Base-by-base conservation (phyloP, 305 asterid species). In the Fraxinus paxiana region DNA sequence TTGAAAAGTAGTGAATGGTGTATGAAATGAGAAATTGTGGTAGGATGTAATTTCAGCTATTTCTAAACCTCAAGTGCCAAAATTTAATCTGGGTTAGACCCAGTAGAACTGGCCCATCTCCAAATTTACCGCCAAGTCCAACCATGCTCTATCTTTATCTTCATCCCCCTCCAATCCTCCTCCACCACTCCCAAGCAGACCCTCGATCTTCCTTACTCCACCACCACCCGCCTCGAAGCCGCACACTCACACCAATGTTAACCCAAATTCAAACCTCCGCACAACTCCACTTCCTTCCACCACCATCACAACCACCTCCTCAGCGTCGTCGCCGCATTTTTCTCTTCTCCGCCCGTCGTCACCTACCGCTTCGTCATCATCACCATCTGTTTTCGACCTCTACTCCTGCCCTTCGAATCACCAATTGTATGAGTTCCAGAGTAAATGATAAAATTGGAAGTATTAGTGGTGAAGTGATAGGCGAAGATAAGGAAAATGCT, bases 241-340 rank as follows among this genome's bases (percentile, higher is more conserved):
- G 65, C 75, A 51, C 77, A 13, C 59, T 37, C 33, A 18, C 81
- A 43, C 83, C 89, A 69, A 94, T 94, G 98, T 78, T 83, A 87
- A 73, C 79, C 84, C 97, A 90, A 79, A 79, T 88, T 78, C 96
- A 88, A 33, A 87, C 90, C 70, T 13, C 80, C 75, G 31, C 82
- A 1, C 67, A 79, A 81, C 79, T 88, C 70, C 87, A 81, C 59
- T 75, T 85, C 82, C 87, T 78, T 48, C 87, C 92, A 77, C 87
- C 86, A 82, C 79, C 79, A 73, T 80, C 78, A 76, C 83, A 84
- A 69, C 85, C 84, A 78, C 51, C 71, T 48, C 82, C 61, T 73
- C 83, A 78, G 10, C 67, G 80, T 18, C 81, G 71, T 83, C 88
- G 84, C 85, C 77, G 82, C 34, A 51, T 71, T 20, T 34, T 78